phyloP scores from a whole-genome alignment of 345 rosid species.

The Salix arbutifolia region DNA sequence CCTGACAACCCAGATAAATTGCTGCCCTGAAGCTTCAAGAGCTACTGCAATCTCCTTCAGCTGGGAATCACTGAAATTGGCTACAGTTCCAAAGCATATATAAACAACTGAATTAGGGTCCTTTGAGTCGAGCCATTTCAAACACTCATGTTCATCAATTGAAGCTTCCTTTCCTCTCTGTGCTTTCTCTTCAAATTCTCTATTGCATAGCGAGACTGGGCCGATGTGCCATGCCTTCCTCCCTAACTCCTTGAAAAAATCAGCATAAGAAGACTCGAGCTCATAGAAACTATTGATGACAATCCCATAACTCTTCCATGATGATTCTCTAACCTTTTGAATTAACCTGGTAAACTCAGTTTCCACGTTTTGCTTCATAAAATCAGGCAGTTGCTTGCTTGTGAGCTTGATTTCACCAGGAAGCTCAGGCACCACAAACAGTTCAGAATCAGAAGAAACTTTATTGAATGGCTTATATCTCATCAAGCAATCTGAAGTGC shows the following conservation, averaged over 20 bases:
- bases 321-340: constrained; percentile 12
- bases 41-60: constrained; percentile 39
- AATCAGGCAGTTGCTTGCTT: constrained; percentile 13
- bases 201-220: constrained; percentile 30
- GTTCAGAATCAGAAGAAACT: constrained; percentile 22
- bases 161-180: constrained; percentile 18
- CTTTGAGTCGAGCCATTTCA: constrained; percentile 41
- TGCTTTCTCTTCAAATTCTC: neutral
- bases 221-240: constrained; percentile 44
- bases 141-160: constrained; percentile 30
- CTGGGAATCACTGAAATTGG: constrained; percentile 24
- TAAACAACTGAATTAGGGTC: constrained; percentile 42
- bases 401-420: constrained; percentile 34
- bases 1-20: constrained; percentile 48
- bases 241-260: constrained; percentile 33
- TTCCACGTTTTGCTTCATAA: neutral
- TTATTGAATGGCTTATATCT: constrained; percentile 23
- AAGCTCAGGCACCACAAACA: constrained; percentile 26
- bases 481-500: constrained; percentile 8
- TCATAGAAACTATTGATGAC: constrained; percentile 46
- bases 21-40: constrained; percentile 36
- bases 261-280: constrained; percentile 38
- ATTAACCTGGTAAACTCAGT: neutral
- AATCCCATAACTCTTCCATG: constrained; percentile 29
- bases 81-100: constrained; percentile 38